phyloP scores from a whole-genome alignment of 345 rosid genomes.

The Eucalyptus marginata region DNA sequence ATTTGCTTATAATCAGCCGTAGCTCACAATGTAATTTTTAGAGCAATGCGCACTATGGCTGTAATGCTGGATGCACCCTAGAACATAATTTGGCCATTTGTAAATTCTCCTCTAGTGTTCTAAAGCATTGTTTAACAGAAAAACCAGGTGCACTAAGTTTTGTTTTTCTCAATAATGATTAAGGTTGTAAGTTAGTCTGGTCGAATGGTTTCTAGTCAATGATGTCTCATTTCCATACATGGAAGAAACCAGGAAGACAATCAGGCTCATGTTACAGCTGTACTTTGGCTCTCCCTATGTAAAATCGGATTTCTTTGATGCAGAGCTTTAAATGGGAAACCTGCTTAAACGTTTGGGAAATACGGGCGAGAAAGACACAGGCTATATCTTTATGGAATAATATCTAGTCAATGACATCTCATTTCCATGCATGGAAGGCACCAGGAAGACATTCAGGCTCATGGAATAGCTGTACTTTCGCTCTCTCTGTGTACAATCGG shows the following conservation, averaged over 20 bases:
- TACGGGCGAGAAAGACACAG: fast-evolving
- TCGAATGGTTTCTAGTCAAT: not conserved
- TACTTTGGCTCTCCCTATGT: not conserved
- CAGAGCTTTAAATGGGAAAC: not conserved
- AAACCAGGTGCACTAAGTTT: not conserved
- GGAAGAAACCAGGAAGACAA: not conserved
- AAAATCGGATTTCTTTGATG: not conserved
- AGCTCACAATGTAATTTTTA: not conserved
- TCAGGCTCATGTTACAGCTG: not conserved
- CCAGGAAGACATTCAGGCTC: not conserved
- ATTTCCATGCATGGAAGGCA: not conserved
- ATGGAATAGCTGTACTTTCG: not conserved
- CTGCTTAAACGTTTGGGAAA: not conserved
- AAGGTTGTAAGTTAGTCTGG: not conserved
- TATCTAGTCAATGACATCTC: not conserved
- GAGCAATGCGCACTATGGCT: not conserved
- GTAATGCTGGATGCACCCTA: not conserved
- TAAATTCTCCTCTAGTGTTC: not conserved
- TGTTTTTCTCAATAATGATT: not conserved
- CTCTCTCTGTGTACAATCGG: not conserved
- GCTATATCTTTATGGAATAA: not conserved
- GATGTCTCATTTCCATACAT: not conserved
- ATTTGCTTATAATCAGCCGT: not conserved
- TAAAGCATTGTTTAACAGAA: not conserved
- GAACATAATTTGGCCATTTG: not conserved